These are phyloP conservation scores for Candida awuae DNA, from an alignment of 805 yeast genomes.

Conservation along the genomic window DNA sequence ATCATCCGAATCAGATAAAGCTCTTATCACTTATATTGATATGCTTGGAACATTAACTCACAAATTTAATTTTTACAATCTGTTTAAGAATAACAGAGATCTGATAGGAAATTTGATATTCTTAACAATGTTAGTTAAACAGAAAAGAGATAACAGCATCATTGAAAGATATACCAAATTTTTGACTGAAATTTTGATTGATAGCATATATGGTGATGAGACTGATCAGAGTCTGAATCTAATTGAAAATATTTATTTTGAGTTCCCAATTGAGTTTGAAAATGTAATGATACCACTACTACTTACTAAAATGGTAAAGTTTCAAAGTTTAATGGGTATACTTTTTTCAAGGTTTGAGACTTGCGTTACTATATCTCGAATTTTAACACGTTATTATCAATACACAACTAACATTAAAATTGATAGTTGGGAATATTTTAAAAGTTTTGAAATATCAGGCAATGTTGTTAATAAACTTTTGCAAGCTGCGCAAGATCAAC, in stretches of 20 bases:
- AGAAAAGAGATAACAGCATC: background rate
- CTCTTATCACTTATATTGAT: background rate
- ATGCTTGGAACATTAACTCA: background rate
- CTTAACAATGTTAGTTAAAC: conserved; percentile 1
- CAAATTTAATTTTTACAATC: background rate
- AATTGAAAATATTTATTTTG: conserved; percentile 8
- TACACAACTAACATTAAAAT: background rate
- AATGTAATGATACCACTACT: conserved; percentile 24
- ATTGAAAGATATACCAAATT: background rate
- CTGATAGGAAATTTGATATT: conserved; percentile 7
- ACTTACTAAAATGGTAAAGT: conserved; percentile 22
- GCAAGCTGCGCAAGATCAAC: background rate
- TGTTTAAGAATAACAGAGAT: conserved; percentile 1
- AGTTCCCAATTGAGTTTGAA: conserved; percentile 11
- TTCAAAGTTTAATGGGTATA: conserved; percentile 14
- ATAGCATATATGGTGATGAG: conserved; percentile 8
- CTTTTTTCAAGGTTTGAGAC: too few species aligned
- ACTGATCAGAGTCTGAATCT: conserved; percentile 1
- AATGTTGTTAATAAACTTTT: background rate
- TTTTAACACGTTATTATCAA: conserved; percentile 5
- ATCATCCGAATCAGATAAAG: background rate
- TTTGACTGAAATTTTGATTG: conserved; percentile 10
- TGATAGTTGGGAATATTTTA: background rate
- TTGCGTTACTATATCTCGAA: conserved; percentile 1
- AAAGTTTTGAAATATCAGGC: conserved; percentile 2